Evolutionary conservation across 164 flowering plant genomes (phyloP).

Genomic region (Nelumbo lutea): DNA sequence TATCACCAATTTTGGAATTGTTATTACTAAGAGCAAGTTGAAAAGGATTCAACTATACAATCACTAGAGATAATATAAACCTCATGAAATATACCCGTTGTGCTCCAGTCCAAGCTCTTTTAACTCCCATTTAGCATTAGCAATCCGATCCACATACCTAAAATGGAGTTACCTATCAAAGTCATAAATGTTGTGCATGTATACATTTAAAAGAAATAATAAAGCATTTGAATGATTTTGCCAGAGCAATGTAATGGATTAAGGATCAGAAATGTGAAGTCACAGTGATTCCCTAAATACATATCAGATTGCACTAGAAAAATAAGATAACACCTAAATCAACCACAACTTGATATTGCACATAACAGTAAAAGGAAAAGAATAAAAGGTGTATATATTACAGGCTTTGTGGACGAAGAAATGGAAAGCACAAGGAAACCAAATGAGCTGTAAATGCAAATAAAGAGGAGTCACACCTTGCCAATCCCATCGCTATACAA

Average conservation of each 20-base stretch:
- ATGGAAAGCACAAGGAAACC: no score
- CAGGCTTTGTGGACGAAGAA: no score
- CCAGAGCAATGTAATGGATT: neutral
- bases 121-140: constrained; percentile 91
- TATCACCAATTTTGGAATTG: neutral
- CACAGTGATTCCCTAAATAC: neutral
- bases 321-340: neutral
- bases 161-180: constrained; percentile 10
- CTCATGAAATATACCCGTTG: constrained; percentile 61
- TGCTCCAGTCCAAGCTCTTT: constrained; percentile 98
- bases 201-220: neutral
- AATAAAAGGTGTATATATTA: no score
- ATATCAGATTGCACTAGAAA: neutral
- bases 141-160: constrained; percentile 90
- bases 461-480: no score
- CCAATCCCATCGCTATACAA: no score
- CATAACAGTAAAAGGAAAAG: no score
- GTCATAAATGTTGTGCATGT: constrained; percentile 2
- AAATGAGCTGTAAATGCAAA: no score
- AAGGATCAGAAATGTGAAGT: neutral
- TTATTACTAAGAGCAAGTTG: neutral
- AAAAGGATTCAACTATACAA: neutral
- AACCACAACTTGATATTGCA: neutral
- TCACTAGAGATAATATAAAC: neutral
- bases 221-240: neutral